phyloP scores from a whole-genome alignment of 1,139 yeast species.

The Pichia sp. region DNA sequence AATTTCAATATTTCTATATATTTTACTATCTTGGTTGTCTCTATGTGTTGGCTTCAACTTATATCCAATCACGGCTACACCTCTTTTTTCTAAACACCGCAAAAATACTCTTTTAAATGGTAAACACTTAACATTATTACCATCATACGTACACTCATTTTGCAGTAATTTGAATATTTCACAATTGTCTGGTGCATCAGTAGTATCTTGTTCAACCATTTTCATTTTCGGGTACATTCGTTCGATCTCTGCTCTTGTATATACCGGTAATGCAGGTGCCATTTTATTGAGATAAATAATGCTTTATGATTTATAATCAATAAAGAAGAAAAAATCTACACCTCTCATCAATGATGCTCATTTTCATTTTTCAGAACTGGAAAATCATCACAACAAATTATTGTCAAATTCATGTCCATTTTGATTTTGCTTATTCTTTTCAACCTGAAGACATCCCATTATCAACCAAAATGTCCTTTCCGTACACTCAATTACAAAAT shows the following conservation, averaged over 20 bases:
- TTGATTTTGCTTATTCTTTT: too few species aligned
- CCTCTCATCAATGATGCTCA: too few species aligned
- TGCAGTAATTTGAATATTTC: constrained; percentile 25
- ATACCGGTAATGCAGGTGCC: constrained; percentile 31
- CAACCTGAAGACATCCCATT: not conserved
- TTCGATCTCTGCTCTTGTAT: constrained; percentile 25
- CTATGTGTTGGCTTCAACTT: constrained; percentile 23
- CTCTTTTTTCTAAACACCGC: constrained; percentile 24
- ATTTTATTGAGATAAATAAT: constrained; percentile 12
- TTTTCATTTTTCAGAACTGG: too few species aligned
- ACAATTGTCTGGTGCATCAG: constrained; percentile 20
- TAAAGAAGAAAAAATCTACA: not conserved
- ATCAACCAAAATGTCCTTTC: constrained; percentile 4
- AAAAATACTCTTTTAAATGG: constrained; percentile 32
- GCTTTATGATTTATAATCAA: not conserved
- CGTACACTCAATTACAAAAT: constrained; percentile 33
- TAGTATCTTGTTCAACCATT: not conserved
- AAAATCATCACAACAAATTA: not conserved
- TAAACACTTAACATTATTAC: constrained; percentile 27
- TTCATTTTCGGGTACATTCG: constrained; percentile 19
- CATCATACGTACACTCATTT: constrained; percentile 31
- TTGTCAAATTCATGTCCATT: not conserved
- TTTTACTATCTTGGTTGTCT: not conserved
- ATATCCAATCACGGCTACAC: constrained; percentile 25
- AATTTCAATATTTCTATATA: constrained; percentile 27